These are phyloP conservation scores for Delitschia confertaspora DNA, from an alignment of 495 filamentous ascomycete species.

Conservation along the genomic window DNA sequence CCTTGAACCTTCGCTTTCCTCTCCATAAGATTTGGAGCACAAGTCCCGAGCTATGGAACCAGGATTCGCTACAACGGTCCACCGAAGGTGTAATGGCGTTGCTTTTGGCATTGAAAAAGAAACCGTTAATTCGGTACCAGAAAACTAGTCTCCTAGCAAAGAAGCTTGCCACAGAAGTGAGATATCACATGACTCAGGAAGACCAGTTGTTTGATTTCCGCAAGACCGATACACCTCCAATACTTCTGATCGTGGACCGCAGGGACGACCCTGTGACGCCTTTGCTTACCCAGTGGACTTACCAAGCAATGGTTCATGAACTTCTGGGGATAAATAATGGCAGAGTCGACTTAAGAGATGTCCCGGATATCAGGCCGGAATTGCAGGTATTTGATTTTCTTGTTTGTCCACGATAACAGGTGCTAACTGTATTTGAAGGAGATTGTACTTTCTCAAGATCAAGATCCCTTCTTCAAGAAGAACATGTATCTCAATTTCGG, in stretches of 20 bases:
- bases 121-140: conserved; percentile 86
- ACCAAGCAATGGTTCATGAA: conserved; percentile 98
- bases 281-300: conserved; percentile 93
- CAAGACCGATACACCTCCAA: conserved; percentile 87
- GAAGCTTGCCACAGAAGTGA: conserved; percentile 84
- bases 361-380: conserved; percentile 83
- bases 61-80: conserved; percentile 71
- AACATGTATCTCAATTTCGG: conserved; percentile 99
- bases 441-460: conserved; percentile 92
- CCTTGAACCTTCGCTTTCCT: conserved; percentile 66
- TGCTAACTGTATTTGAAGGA: conserved; percentile 40
- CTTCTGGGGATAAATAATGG: conserved; percentile 89
- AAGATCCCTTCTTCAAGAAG: conserved; percentile 98
- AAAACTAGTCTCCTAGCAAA: conserved; percentile 85
- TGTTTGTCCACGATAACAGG: not conserved
- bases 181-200: conserved; percentile 89
- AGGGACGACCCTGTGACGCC: conserved; percentile 96
- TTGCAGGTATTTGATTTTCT: conserved; percentile 45
- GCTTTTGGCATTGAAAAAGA: conserved; percentile 85
- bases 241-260: conserved; percentile 82
- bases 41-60: conserved; percentile 80
- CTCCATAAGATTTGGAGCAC: conserved; percentile 64
- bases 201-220: conserved; percentile 96
- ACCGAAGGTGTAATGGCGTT: conserved; percentile 79
- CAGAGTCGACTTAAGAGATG: conserved; percentile 73